Base-by-base conservation (phyloP, 345 rosid genomes). In the Gossypium herbaceum region DNA sequence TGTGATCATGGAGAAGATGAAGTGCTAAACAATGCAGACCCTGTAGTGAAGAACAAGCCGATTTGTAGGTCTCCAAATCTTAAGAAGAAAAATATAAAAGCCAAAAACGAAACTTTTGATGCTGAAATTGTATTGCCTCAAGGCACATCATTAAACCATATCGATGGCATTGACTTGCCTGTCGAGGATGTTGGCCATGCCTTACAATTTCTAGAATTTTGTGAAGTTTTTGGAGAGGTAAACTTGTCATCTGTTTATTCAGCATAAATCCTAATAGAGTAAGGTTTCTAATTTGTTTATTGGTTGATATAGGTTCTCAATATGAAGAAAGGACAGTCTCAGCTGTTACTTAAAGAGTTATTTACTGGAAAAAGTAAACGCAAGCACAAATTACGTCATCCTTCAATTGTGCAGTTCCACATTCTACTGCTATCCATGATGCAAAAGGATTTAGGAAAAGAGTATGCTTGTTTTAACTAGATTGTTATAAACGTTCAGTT, bases 161-260 rank as follows among this genome's bases (percentile, higher is more conserved):
- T 76, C 19, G 60, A 47, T 58, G 56, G 39, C 59, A 72, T 77
- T 54, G 76, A 72, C 44, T 54, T 77, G 34, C 67, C 76, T 24
- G 16, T 70, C 2, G 56, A 63, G 63, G 74, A 69, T 66, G 65
- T 75, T 70, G 72, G 56, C 9, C 52, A 39, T 6, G 78, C 75
- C 29, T 75, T 75, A 61, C 69, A 75, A 65, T 75, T 75, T 73
- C 63, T 77, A 44, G 80, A 77, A 77, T 77, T 77, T 55, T 77
- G 80, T 63, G 80, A 64, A 71, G 76, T 76, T 24, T 77, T 77
- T n/a, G 67, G 73, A 64, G 50, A 77, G 80, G 80, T 77, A 63
- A 55, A 69, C 57, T 16, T 55, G n/a, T 29, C 17, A 27, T 59
- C 66, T 16, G 22, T 70, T 76, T 61, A 20, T 59, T 60, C 51